Base-by-base conservation (phyloP, 1,284 basidiomycete genomes). In the Boletellus deceptivus region DNA sequence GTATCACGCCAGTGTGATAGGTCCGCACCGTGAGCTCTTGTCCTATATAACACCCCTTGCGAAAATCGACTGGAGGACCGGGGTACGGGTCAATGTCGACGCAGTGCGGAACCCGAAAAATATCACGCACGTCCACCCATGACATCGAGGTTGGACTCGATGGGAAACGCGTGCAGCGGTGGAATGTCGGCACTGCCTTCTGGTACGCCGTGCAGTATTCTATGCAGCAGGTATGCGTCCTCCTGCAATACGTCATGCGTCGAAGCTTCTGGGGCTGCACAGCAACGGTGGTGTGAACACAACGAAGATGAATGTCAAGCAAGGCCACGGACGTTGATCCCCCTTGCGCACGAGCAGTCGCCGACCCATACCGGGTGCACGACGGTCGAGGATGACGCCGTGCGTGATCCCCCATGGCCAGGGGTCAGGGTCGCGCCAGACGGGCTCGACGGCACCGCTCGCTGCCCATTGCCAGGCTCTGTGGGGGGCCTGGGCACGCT, bases 31-130 rank as follows among this genome's bases (percentile, higher is more conserved):
- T 98, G 37, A 99, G 75, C 64, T 99, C 97, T 74, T 99, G 97
- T 3, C 97, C 97, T 2, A 99, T 86, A 65, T 98, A 99, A 69
- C 97, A 99, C 6, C 97, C 97, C 72, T 99, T 99, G 44, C 91
- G 79, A 68, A 98, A 98, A 70, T 98, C 94, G 61, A 99, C 94
- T 95, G 60, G 17, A 54, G 45, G 37, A 13, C 29, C 29, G 29
- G 29, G 37, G 13, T n/a, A 31, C 6, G 17, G 20, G 47, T 49
- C 33, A 17, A 29, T 35, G 51, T 54, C n/a, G 55, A 48, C 43
- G 25, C 18, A 3, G 22, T 18, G 29, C 20, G 29, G 18, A 18
- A 37, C 8, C 8, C 50, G 46, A 33, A 43, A 39, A 43, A 22
- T n/a, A 17, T 24, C 25, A 74, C 88, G 74, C 62, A 95, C 93